A percentile compares a stretch with the other conserved stretches of the same genome.
phyloP scores from a whole-genome alignment of 2,329 filamentous ascomycete species.

The Arthrobotrys conoides region DNA sequence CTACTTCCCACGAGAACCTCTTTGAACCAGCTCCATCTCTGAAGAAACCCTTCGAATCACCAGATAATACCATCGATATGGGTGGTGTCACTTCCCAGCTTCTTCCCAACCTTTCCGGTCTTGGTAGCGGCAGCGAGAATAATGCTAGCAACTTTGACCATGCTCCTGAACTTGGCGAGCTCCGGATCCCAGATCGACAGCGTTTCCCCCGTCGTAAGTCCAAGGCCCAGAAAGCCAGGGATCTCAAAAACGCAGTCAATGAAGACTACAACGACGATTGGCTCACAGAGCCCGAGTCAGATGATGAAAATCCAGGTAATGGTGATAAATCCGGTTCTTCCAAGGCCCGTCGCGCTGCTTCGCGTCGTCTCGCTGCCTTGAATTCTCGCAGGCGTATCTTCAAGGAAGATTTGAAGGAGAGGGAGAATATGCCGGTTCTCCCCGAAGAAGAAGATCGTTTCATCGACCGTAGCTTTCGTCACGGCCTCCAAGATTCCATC shows the following conservation, averaged over 20 bases:
- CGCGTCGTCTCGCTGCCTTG: neutral
- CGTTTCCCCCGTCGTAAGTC: too few relatives aligned
- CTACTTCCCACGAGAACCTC: neutral
- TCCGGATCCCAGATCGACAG: too few relatives aligned
- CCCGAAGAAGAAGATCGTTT: neutral
- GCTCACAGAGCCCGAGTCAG: neutral
- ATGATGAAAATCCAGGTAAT: neutral
- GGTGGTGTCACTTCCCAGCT: neutral
- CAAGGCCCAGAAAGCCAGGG: neutral
- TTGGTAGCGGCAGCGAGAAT: too few relatives aligned
- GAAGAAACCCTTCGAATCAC: neutral
- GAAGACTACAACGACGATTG: neutral
- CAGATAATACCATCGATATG: neutral
- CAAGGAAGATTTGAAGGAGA: too few relatives aligned
- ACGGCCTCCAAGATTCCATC: neutral
- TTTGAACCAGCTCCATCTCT: neutral
- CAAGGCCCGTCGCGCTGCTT: neutral
- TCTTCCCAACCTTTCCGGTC: too few relatives aligned
- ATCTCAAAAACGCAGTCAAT: neutral
- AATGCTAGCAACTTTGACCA: too few relatives aligned
- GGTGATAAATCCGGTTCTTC: neutral
- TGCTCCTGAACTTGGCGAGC: too few relatives aligned
- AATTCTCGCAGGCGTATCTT: too few relatives aligned
- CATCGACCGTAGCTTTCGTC: slow-evolving; percentile 7
- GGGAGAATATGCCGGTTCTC: too few relatives aligned